phyloP scores from a whole-genome alignment of 1,284 basidiomycete genomes.

The Papiliotrema nemorosa region DNA sequence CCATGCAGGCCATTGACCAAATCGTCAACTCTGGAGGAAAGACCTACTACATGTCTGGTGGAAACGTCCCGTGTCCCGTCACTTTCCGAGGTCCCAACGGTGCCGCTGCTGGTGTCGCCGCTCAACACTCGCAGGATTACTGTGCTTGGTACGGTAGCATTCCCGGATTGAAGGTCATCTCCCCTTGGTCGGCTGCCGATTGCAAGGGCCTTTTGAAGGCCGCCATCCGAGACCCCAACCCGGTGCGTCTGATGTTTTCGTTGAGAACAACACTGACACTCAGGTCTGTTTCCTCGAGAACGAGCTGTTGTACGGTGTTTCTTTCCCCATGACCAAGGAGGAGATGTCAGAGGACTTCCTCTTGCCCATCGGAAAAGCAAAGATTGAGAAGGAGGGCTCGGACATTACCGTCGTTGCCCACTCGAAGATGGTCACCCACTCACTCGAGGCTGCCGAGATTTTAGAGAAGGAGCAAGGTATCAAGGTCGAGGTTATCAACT shows the following conservation, averaged over 20 bases:
- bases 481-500: constrained; percentile 97
- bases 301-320: constrained; percentile 96
- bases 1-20: constrained; percentile 86
- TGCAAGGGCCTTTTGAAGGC: constrained; percentile 97
- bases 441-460: constrained; percentile 85
- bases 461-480: constrained; percentile 90
- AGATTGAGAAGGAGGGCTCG: constrained; percentile 87
- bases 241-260: constrained; percentile 50
- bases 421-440: constrained; percentile 92
- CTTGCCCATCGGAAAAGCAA: constrained; percentile 95
- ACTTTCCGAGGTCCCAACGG: constrained; percentile 99
- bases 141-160: constrained; percentile 93
- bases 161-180: constrained; percentile 96
- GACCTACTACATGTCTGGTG: constrained; percentile 99
- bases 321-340: constrained; percentile 92
- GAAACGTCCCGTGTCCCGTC: constrained; percentile 94
- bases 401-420: constrained; percentile 97
- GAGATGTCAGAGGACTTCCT: constrained; percentile 92
- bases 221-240: constrained; percentile 97
- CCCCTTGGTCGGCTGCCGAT: constrained; percentile 95
- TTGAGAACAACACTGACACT: neutral
- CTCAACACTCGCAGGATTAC: constrained; percentile 86
- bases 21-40: constrained; percentile 99
- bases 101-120: constrained; percentile 93
- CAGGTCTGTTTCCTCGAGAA: constrained; percentile 93